Percentiles rank a stretch among this genome's conserved stretches.
Evolutionary conservation across 2,329 filamentous ascomycete species (phyloP).

Genomic region (Talaromyces sp.): DNA sequence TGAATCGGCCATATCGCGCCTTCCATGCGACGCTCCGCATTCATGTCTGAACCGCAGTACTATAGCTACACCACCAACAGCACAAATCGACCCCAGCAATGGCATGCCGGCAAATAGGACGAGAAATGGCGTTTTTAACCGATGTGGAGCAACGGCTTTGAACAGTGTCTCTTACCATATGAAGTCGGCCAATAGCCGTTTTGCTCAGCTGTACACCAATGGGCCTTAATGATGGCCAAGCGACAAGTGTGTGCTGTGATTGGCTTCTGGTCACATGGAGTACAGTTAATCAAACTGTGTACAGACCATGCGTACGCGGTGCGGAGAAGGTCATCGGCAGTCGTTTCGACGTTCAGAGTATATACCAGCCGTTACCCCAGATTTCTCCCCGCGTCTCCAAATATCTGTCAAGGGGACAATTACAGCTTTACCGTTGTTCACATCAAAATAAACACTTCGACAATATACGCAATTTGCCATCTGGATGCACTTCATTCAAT

Average conservation of each 20-base stretch:
- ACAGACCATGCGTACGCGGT: not conserved
- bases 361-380: slow-evolving; percentile 2
- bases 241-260: not conserved
- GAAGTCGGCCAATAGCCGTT: not conserved
- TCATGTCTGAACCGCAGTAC: too few species aligned
- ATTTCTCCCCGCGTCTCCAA: slow-evolving; percentile 5
- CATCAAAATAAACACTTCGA: not conserved
- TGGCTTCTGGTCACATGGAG: not conserved
- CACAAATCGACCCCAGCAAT: not conserved
- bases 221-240: not conserved
- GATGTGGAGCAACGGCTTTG: not conserved
- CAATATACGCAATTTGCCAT: not conserved
- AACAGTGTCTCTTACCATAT: not conserved
- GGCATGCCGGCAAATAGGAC: not conserved
- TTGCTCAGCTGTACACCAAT: not conserved
- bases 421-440: not conserved
- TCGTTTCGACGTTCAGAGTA: not conserved
- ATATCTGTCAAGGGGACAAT: not conserved
- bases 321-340: not conserved
- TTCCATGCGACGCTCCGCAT: too few species aligned
- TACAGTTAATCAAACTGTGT: not conserved
- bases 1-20: not conserved
- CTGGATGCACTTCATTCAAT: not conserved
- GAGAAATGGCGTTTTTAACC: not conserved
- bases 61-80: not conserved